These are phyloP conservation scores for Rhizopus arrhizus DNA, from an alignment of 371 early-diverging fungal species.

Conservation along the genomic window DNA sequence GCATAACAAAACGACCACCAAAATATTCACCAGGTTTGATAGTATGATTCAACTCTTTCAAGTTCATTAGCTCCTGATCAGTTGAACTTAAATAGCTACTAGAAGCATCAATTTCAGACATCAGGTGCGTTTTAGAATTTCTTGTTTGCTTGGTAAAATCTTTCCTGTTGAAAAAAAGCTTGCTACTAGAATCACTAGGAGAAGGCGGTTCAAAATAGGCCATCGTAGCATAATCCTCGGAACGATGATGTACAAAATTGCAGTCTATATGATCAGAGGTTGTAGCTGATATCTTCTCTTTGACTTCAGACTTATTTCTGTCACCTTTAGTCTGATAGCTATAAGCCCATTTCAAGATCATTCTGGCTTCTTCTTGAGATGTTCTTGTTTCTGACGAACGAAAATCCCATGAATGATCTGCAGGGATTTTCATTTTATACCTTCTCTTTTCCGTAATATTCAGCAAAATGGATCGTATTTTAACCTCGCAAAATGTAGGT, in stretches of 20 bases:
- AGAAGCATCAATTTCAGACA: no score
- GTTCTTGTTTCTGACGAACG: conserved; percentile 21
- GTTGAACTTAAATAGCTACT: no score
- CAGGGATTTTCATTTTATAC: conserved; percentile 40
- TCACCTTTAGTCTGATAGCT: no score
- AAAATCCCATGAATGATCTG: conserved; percentile 12
- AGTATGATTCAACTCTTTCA: conserved; percentile 36
- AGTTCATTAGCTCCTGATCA: conserved; percentile 16
- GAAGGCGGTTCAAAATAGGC: no score
- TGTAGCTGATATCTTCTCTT: background rate
- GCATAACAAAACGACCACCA: conserved; percentile 43
- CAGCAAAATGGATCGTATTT: conserved; percentile 27
- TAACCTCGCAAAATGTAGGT: conserved; percentile 23
- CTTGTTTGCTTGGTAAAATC: no score
- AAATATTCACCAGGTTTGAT: conserved; percentile 39
- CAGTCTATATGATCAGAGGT: no score
- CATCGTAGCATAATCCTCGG: no score
- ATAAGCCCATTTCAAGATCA: conserved; percentile 47
- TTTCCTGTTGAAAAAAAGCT: no score
- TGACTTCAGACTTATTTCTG: no score
- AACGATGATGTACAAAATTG: no score
- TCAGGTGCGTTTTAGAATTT: no score
- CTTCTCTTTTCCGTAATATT: conserved; percentile 27
- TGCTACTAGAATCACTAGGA: no score
- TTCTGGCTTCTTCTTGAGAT: conserved; percentile 17